phyloP scores from a whole-genome alignment of 768 basidiomycete genomes.

The Ephemerocybe angulata region DNA sequence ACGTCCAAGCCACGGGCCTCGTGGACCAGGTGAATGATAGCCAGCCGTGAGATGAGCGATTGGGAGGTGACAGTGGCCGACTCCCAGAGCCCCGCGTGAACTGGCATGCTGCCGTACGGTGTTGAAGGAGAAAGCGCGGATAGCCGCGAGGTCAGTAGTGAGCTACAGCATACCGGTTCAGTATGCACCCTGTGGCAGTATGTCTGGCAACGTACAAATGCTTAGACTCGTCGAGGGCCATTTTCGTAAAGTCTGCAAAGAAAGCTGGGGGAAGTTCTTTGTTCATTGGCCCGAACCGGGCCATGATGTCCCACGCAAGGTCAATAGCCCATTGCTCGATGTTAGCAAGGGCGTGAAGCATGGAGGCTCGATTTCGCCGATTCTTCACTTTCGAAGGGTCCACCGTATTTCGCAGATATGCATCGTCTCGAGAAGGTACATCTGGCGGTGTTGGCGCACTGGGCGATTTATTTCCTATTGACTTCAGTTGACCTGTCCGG shows the following conservation, averaged over 20 bases:
- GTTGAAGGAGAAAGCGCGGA: constrained; percentile 58
- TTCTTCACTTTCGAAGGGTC: constrained; percentile 57
- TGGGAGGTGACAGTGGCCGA: constrained; percentile 64
- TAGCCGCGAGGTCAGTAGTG: constrained; percentile 60
- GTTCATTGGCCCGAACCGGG: constrained; percentile 62
- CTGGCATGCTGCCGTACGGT: constrained; percentile 68
- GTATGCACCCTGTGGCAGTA: background rate
- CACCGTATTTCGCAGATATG: constrained; percentile 47
- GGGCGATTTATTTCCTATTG: constrained; percentile 56
- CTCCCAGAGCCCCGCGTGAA: constrained; percentile 80
- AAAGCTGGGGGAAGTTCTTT: constrained; percentile 66
- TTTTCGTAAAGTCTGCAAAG: constrained; percentile 78
- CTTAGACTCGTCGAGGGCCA: constrained; percentile 84
- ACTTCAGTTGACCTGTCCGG: constrained; percentile 62
- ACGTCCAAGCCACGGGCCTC: constrained; percentile 83
- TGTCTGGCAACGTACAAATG: constrained; percentile 49
- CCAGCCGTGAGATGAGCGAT: constrained; percentile 67
- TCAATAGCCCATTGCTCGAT: constrained; percentile 92
- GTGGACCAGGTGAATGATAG: constrained; percentile 83
- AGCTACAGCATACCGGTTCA: constrained; percentile 24
- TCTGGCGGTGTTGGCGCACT: constrained; percentile 55
- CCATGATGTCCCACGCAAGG: constrained; percentile 84
- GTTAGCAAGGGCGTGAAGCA: constrained; percentile 81
- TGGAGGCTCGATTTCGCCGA: constrained; percentile 62
- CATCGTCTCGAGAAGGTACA: constrained; percentile 58